Evolutionary conservation across 2,329 filamentous ascomycete species (phyloP), one percentile per base, ranked within the genome.

Genomic region (Acephala macrosclerotiorum): DNA sequence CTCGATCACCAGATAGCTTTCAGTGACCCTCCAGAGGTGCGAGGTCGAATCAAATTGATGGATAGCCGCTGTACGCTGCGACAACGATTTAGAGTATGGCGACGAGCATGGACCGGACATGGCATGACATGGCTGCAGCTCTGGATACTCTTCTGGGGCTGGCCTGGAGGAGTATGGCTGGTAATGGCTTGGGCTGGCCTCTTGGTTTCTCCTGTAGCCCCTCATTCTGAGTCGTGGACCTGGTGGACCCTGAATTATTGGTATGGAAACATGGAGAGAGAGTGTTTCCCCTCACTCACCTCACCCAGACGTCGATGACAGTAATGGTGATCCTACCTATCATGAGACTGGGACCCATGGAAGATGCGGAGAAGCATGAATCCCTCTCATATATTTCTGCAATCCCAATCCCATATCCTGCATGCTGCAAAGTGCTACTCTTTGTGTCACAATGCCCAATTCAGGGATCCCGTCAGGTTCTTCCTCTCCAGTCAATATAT

Each of bases 1-100:
- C 36, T 58, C 57, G 33, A 26, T 42, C 29, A 49, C 35, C 29
- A 60, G 26, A 49, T 61, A 33, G 49, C 60, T 55, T 51, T 45
- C 51, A 47, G 36, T 55, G 49, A 61, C 53, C 22, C 38, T 29
- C n/a, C 53, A 11, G 25, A 47, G 20, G 36, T 2, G 20, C 25
- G 20, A 58, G 29, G 55, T 35, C 66, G 64, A 65, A 65, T 66
- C 66, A 66, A 60, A 68, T 61, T 65, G 20, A 56, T 45, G 33
- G 64, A 60, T 66, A 69, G 63, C 64, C 67, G 67, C 67, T 53
- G 60, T 65, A 67, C 55, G 62, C 67, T 38, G 58, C 64, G 22
- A 60, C 51, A 60, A 51, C 58, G 49, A 51, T 49, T 49, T 25
- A n/a, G 2, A n/a, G 40, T 42, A 12, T 42, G 40, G 40, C 40